Evolutionary conservation across 768 basidiomycete species (phyloP).

Genomic region (Ramaria sp.): DNA sequence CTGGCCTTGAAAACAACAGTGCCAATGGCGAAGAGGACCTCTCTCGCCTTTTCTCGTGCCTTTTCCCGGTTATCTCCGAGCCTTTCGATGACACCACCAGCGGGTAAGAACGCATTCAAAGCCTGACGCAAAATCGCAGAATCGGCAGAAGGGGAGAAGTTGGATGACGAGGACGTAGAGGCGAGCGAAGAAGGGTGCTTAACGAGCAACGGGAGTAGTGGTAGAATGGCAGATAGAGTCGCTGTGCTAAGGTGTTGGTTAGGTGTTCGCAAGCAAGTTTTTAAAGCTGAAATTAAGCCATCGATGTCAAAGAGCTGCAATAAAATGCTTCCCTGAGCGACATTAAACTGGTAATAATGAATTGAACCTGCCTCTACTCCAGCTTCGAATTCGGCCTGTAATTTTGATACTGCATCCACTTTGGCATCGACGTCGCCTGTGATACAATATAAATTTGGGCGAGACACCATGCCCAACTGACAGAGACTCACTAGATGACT

Average conservation of each 20-base stretch:
- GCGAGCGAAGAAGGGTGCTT: conserved; percentile 27
- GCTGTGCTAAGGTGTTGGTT: conserved; percentile 78
- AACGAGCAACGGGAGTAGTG: conserved; percentile 54
- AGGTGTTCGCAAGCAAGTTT: conserved; percentile 63
- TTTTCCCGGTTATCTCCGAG: conserved; percentile 69
- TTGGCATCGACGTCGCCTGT: conserved; percentile 65
- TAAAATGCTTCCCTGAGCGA: background rate
- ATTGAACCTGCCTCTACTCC: conserved; percentile 46
- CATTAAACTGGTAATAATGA: background rate
- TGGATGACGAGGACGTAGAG: conserved; percentile 41
- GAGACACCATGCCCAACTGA: too few species aligned
- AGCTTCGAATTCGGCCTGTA: conserved; percentile 64
- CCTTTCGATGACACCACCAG: conserved; percentile 72
- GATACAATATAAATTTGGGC: conserved; percentile 11
- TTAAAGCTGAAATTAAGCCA: conserved; percentile 54
- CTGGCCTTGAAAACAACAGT: conserved; percentile 58
- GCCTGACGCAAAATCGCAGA: conserved; percentile 52
- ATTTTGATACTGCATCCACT: conserved; percentile 69
- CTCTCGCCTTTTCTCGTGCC: conserved; percentile 61
- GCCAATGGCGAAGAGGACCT: conserved; percentile 64
- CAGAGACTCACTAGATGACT: conserved; percentile 41
- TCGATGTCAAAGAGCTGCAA: conserved; percentile 67
- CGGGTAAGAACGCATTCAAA: conserved; percentile 55
- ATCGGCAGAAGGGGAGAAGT: conserved; percentile 37
- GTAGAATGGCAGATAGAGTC: conserved; percentile 57